Base-by-base conservation (phyloP, 257 asterid species). In the Solanum neorickii region DNA sequence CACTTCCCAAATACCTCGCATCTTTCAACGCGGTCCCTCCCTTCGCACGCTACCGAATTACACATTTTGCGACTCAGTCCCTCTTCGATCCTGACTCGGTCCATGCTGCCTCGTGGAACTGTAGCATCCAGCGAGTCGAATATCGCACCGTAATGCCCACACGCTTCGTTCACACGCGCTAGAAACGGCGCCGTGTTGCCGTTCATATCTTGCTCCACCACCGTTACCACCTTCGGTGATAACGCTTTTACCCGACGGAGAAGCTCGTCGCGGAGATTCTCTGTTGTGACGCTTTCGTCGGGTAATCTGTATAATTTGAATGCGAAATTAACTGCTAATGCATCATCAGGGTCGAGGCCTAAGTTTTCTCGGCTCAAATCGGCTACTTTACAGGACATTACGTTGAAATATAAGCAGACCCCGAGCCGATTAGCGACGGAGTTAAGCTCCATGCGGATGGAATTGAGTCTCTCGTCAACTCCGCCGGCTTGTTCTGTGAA, bases 21-120 rank as follows among this genome's bases (percentile, higher is more conserved):
- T 62, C 99, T 93, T 75, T 96, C 98, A 1, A 95, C 94, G 1
- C 99, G 98, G 85, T 96, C 98, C 92, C 92, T 91, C 69, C 98
- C 98, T 87, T 96, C 99, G 91, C 98, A 94, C 94, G 98, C 98
- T 60, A 96, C 93, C 93, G 99, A 92, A 98, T 96, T 96, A 2
- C 82, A 89, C 83, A 96, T 89, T 70, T 86, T 94, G 69, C 99
- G 93, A 82, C 98, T 91, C 91, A 96, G 91, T 27, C 96, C 98
- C 69, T 91, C 94, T 91, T 96, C 99, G 90, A 96, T 88, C 90
- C 75, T 84, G 84, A 93, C 93, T 82, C 98, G 94, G 9, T 89
- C 94, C 65, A 89, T 3, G 89, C 69, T 77, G 1, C 90, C 95
- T 83, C 92, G 84, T 0, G 92, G 29, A 59, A 95, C 87, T 1